A percentile compares a stretch with the other conserved stretches of the same genome.
Conservation (phyloP, 2,329 filamentous ascomycete genomes). For the Paecilomyces variotii region DNA sequence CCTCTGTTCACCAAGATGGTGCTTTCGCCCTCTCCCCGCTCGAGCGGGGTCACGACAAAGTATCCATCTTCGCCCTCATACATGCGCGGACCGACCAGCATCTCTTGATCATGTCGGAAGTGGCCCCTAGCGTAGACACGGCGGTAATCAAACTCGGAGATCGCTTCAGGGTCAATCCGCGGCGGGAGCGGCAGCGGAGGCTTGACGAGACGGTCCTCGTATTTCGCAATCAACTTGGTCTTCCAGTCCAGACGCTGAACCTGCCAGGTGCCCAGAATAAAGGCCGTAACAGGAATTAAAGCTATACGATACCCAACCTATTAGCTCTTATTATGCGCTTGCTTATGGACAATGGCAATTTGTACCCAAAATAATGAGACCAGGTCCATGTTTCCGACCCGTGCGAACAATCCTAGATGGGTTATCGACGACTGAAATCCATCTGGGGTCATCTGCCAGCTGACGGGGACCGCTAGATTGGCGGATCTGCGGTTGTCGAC, state of each 20-base stretch:
- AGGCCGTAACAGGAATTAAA: conserved; percentile 84
- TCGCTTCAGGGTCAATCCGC: conserved; percentile 68
- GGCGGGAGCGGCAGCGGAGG: conserved; percentile 79
- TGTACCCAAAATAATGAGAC: conserved; percentile 67
- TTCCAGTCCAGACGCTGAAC: conserved; percentile 91
- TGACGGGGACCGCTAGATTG: conserved; percentile 40
- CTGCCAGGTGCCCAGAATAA: conserved; percentile 88
- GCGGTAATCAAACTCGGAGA: conserved; percentile 87
- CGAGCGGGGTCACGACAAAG: conserved; percentile 84
- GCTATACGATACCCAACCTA: conserved; percentile 37
- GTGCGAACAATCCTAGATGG: conserved; percentile 72
- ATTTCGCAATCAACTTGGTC: conserved; percentile 79
- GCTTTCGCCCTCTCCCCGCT: conserved; percentile 52
- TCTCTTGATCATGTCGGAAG: conserved; percentile 84
- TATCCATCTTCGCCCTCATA: conserved; percentile 84
- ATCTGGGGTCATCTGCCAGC: conserved; percentile 64
- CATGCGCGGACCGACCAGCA: conserved; percentile 88
- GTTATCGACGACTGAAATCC: conserved; percentile 79
- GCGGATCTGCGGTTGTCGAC: conserved; percentile 29
- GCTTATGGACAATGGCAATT: neutral
- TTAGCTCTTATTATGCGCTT: neutral
- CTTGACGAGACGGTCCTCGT: conserved; percentile 83
- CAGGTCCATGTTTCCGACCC: conserved; percentile 67
- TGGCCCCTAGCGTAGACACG: conserved; percentile 67
- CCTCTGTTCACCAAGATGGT: conserved; percentile 84